Conservation (phyloP, 2,329 filamentous ascomycete species). For the Parastagonospora nodorum region DNA sequence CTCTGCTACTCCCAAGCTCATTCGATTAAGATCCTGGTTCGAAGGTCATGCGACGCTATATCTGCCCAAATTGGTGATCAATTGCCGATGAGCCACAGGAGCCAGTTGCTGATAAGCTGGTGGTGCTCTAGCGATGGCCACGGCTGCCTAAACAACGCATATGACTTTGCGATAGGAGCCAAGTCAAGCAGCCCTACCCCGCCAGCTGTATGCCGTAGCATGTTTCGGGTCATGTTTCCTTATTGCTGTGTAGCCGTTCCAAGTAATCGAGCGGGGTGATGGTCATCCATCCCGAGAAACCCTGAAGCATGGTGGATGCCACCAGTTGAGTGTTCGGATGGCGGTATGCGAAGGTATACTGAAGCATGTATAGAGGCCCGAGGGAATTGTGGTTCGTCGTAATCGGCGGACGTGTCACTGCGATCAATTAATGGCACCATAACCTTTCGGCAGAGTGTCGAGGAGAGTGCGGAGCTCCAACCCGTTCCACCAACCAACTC, state of each 20-base stretch:
- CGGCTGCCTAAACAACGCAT: constrained; percentile 37
- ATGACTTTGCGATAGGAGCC: constrained; percentile 24
- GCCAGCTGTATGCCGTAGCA: constrained; percentile 19
- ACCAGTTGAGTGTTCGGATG: not conserved
- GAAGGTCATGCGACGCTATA: constrained; percentile 34
- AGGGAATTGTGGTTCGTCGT: not conserved
- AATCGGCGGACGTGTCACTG: constrained; percentile 20
- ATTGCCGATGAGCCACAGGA: constrained; percentile 17
- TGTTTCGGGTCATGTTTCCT: constrained; percentile 14
- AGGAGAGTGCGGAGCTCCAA: constrained; percentile 18
- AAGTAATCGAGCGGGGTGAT: not conserved
- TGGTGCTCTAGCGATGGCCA: constrained; percentile 17
- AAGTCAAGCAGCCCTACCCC: constrained; percentile 33
- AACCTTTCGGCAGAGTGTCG: constrained; percentile 19
- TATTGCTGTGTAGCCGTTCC: constrained; percentile 6
- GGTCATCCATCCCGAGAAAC: not conserved
- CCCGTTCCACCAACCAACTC: constrained; percentile 24
- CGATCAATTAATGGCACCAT: constrained; percentile 16
- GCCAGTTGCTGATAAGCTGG: constrained; percentile 40
- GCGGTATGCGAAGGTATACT: not conserved
- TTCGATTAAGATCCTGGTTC: constrained; percentile 11
- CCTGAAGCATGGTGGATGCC: too few relatives aligned
- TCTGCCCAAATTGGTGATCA: constrained; percentile 10
- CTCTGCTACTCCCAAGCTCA: constrained; percentile 30
- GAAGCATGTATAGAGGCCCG: not conserved